phyloP scores from a whole-genome alignment of 495 filamentous ascomycete genomes.

The Penicillium canescens region DNA sequence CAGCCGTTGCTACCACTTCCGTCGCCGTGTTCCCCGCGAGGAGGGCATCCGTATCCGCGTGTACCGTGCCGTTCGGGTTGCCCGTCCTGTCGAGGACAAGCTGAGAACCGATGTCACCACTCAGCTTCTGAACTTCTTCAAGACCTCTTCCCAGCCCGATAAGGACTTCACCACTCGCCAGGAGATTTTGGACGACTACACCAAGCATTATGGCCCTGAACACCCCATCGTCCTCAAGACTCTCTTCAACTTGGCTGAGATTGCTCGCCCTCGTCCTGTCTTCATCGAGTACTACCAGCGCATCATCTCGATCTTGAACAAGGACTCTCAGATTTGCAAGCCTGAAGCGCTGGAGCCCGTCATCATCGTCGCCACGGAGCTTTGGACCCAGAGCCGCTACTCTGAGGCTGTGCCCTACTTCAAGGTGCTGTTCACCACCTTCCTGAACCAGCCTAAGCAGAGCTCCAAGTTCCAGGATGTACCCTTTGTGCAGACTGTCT shows the following conservation, averaged over 20 bases:
- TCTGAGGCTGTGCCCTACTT: conserved; percentile 34
- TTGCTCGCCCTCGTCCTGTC: conserved; percentile 33
- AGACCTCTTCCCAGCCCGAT: conserved; percentile 35
- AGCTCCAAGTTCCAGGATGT: conserved; percentile 31
- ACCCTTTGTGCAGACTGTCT: conserved; percentile 31
- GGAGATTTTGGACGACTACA: conserved; percentile 34
- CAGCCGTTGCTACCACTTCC: conserved; percentile 34
- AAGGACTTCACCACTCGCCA: conserved; percentile 30
- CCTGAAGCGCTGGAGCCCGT: conserved; percentile 37
- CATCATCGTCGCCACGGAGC: conserved; percentile 37
- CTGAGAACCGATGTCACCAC: conserved; percentile 26
- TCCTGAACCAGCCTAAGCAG: conserved; percentile 29
- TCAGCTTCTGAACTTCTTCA: conserved; percentile 29
- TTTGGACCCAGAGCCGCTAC: conserved; percentile 36
- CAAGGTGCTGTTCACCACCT: conserved; percentile 34
- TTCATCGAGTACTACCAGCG: conserved; percentile 41
- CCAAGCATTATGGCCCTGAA: conserved; percentile 28
- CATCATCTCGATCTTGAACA: conserved; percentile 36
- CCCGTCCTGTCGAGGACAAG: conserved; percentile 32
- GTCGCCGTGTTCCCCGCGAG: conserved; percentile 35
- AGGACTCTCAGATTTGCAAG: conserved; percentile 30
- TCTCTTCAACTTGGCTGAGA: conserved; percentile 36
- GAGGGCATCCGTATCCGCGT: conserved; percentile 37
- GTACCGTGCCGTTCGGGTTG: conserved; percentile 30
- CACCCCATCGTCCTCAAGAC: conserved; percentile 34